These are phyloP conservation scores for Gastrodia elata DNA, from an alignment of 106 monocot species.

Conservation along the genomic window DNA sequence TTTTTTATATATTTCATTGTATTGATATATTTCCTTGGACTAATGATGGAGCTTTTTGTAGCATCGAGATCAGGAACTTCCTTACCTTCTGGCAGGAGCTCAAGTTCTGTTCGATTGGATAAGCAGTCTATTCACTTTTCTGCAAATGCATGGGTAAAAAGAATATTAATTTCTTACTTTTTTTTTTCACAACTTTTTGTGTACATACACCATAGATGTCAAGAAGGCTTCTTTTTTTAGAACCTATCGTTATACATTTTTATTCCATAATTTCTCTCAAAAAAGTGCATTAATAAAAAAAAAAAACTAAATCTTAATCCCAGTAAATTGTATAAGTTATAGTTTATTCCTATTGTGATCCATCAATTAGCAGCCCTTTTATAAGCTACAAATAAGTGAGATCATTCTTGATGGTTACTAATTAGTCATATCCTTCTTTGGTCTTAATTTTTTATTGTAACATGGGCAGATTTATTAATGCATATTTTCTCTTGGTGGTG, in stretches of 20 bases:
- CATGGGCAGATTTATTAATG: too few species aligned
- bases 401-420: too few species aligned
- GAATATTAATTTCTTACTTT: not conserved
- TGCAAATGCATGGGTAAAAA: conserved; percentile 11
- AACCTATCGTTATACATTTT: not conserved
- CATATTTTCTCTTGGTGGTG: too few species aligned
- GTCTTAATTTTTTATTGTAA: too few species aligned
- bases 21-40: conserved; percentile 1
- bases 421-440: too few species aligned
- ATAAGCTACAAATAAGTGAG: too few species aligned
- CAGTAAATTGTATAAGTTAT: too few species aligned
- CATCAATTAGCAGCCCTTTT: too few species aligned
- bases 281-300: not conserved
- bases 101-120: conserved; percentile 9
- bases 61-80: conserved; percentile 4
- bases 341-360: too few species aligned
- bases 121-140: conserved; percentile 12
- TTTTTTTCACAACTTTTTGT: not conserved
- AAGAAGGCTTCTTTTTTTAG: not conserved
- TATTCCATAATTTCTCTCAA: not conserved
- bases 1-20: not conserved
- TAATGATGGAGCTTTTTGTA: not conserved
- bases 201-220: not conserved
- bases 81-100: not conserved
- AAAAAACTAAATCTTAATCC: too few species aligned